A percentile compares a stretch with the other conserved stretches of the same genome.
phyloP scores from a whole-genome alignment of 2,329 filamentous ascomycete species.

The Pyricularia grisea region DNA sequence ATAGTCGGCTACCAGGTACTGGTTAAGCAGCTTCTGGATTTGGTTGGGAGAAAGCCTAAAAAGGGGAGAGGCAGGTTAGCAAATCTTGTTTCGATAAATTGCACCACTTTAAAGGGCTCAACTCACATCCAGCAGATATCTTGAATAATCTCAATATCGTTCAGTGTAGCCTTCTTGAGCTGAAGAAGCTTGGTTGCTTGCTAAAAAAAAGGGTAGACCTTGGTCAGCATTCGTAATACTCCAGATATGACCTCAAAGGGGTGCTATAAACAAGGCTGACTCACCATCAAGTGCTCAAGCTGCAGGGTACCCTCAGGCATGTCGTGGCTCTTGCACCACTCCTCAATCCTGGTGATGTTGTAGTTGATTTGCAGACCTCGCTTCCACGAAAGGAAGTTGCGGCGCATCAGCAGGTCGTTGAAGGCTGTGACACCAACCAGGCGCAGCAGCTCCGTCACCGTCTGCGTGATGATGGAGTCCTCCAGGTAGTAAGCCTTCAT shows the following conservation, averaged over 20 bases:
- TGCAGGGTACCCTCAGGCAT: slow-evolving; percentile 98
- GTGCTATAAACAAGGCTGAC: slow-evolving; percentile 12
- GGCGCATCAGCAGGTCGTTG: slow-evolving; percentile 94
- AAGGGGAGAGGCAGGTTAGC: neutral
- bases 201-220: slow-evolving; percentile 27
- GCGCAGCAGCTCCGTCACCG: slow-evolving; percentile 83
- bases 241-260: slow-evolving; percentile 16
- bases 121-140: slow-evolving; percentile 99
- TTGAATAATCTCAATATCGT: slow-evolving; percentile 99
- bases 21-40: slow-evolving; percentile 97
- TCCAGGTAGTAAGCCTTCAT: slow-evolving; percentile 99
- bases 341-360: slow-evolving; percentile 98
- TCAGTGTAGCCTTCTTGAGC: slow-evolving; percentile 96
- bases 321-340: slow-evolving; percentile 99
- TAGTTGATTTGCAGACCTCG: slow-evolving; percentile 99
- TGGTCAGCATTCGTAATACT: neutral
- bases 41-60: slow-evolving; percentile 92
- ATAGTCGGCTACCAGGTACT: slow-evolving; percentile 97
- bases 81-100: slow-evolving; percentile 3
- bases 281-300: slow-evolving; percentile 93
- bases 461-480: slow-evolving; percentile 91
- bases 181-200: slow-evolving; percentile 98
- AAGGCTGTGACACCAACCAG: slow-evolving; percentile 96
- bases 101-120: neutral
- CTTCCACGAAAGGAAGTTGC: slow-evolving; percentile 99